Percentiles rank a stretch among this genome's conserved stretches.
Conservation (phyloP, 2,329 filamentous ascomycete species). For the Seiridium unicorne region DNA sequence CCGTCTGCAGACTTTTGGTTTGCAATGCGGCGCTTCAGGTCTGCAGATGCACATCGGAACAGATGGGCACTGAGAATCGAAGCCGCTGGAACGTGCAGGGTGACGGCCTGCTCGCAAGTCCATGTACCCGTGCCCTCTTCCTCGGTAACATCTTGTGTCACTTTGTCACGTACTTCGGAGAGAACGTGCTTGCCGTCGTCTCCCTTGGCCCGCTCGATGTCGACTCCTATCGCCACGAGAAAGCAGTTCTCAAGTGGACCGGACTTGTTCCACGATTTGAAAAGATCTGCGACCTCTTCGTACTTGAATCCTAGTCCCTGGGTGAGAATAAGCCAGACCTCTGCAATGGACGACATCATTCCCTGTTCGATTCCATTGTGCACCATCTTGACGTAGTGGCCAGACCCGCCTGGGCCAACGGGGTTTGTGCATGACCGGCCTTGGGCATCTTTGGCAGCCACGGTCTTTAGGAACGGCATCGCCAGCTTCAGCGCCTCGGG, state of each 20-base stretch:
- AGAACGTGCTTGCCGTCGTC: conserved; percentile 49
- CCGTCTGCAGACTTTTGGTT: conserved; percentile 47
- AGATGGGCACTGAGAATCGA: conserved; percentile 64
- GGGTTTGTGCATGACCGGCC: conserved; percentile 59
- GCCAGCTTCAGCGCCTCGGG: conserved; percentile 54
- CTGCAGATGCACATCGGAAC: conserved; percentile 62
- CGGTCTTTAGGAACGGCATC: conserved; percentile 58
- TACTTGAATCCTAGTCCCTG: conserved; percentile 56
- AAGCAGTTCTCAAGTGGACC: conserved; percentile 60
- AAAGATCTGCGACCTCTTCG: conserved; percentile 59
- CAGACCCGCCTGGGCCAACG: conserved; percentile 61
- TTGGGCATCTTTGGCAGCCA: conserved; percentile 61
- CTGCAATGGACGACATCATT: conserved; percentile 63
- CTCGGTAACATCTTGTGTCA: conserved; percentile 66
- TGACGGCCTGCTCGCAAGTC: conserved; percentile 61
- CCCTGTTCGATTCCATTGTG: conserved; percentile 75
- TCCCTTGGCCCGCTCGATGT: conserved; percentile 54
- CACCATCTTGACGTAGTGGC: conserved; percentile 75
- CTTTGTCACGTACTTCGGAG: conserved; percentile 64
- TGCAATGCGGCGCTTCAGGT: conserved; percentile 52
- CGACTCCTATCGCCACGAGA: conserved; percentile 60
- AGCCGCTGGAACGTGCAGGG: conserved; percentile 61
- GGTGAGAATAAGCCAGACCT: conserved; percentile 64
- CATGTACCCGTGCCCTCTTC: conserved; percentile 68
- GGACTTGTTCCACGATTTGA: conserved; percentile 57